These are phyloP conservation scores for Kodamaea fukazawae DNA, from an alignment of 805 yeast genomes.

Conservation along the genomic window DNA sequence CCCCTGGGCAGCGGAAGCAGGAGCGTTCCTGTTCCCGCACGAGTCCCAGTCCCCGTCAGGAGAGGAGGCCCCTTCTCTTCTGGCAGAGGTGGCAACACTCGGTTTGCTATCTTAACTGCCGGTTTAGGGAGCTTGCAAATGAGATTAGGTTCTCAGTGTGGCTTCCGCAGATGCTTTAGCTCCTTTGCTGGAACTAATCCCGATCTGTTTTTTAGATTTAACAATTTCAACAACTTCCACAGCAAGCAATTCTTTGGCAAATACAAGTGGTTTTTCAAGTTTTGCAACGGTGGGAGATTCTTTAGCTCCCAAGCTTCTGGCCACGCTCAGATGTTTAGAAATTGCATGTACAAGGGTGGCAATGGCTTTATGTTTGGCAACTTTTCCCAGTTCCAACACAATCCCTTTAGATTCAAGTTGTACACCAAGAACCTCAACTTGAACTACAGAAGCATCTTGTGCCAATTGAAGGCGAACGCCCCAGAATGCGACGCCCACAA, in stretches of 20 bases:
- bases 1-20: conserved; percentile 10
- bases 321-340: conserved; percentile 3
- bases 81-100: conserved; percentile 1
- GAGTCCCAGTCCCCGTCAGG: conserved; percentile 31
- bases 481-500: background rate
- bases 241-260: conserved; percentile 7
- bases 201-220: conserved; percentile 9
- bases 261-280: conserved; percentile 12
- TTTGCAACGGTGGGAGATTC: conserved; percentile 12
- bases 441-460: conserved; percentile 20
- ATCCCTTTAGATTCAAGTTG: conserved; percentile 18
- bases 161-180: conserved; percentile 3
- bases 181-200: conserved; percentile 1
- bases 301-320: conserved; percentile 7
- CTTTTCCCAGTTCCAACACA: conserved; percentile 23
- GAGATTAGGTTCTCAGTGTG: background rate
- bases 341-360: conserved; percentile 5
- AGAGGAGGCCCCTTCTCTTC: conserved; percentile 3
- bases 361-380: conserved; percentile 22
- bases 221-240: conserved; percentile 7
- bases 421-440: conserved; percentile 18
- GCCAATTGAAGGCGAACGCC: conserved; percentile 9
- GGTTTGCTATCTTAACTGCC: conserved; percentile 8
- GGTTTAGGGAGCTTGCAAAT: conserved; percentile 4
- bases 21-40: conserved; percentile 39